phyloP scores from a whole-genome alignment of 805 yeast genomes.

The Candida morakotiae region DNA sequence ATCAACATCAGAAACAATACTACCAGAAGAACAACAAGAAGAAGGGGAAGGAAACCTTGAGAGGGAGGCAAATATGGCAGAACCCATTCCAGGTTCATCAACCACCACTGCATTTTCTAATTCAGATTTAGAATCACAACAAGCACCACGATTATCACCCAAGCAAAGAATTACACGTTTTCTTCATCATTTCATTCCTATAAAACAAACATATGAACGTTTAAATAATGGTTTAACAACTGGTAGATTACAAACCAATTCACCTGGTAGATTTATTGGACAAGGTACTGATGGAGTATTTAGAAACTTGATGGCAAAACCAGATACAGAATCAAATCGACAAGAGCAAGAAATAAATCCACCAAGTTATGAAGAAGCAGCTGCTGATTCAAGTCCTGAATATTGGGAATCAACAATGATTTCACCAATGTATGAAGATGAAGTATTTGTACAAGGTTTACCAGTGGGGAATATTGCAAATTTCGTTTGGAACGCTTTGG shows the following conservation, averaged over 20 bases:
- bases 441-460: slow-evolving; percentile 87
- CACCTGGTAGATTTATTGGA: slow-evolving; percentile 42
- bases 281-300: slow-evolving; percentile 83
- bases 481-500: slow-evolving; percentile 84
- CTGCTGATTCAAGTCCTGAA: slow-evolving; percentile 91
- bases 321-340: slow-evolving; percentile 46
- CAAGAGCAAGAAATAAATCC: slow-evolving; percentile 50
- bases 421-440: slow-evolving; percentile 79
- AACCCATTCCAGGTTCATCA: slow-evolving; percentile 2
- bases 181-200: slow-evolving; percentile 30
- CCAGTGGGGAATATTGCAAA: slow-evolving; percentile 93
- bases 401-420: slow-evolving; percentile 92
- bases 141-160: slow-evolving; percentile 18
- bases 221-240: slow-evolving; percentile 38
- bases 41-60: too few relatives aligned
- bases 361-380: slow-evolving; percentile 93
- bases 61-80: too few relatives aligned
- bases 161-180: slow-evolving; percentile 29
- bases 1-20: too few relatives aligned
- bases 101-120: not conserved
- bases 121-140: slow-evolving; percentile 30
- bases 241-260: slow-evolving; percentile 39
- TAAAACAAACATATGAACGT: slow-evolving; percentile 40
- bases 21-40: too few relatives aligned
- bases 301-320: slow-evolving; percentile 87